These are phyloP conservation scores for Aspergillus sp. DNA, from an alignment of 2,329 filamentous ascomycete genomes.

Conservation along the genomic window DNA sequence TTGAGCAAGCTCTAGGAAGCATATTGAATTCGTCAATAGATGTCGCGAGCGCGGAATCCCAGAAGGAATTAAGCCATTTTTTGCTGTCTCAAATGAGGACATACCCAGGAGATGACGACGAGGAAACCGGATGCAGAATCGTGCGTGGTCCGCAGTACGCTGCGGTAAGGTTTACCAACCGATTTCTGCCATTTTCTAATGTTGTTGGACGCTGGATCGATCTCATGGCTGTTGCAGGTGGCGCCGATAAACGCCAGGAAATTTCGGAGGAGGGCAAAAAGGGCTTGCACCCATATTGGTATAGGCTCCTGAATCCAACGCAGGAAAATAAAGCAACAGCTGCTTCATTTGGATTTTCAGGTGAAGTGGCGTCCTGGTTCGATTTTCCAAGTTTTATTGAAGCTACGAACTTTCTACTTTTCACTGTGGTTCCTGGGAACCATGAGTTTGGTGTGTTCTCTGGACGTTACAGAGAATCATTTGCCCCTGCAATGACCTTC, in stretches of 20 bases:
- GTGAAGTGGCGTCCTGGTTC: constrained; percentile 45
- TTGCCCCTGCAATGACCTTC: constrained; percentile 70
- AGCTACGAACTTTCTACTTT: constrained; percentile 34
- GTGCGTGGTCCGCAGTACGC: constrained; percentile 78
- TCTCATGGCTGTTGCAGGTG: constrained; percentile 71
- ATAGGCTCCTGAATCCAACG: constrained; percentile 58
- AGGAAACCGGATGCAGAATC: constrained; percentile 42
- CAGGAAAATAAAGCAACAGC: constrained; percentile 43
- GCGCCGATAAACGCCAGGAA: constrained; percentile 69
- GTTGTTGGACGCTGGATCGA: constrained; percentile 83
- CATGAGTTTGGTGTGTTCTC: constrained; percentile 31
- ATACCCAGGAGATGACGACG: constrained; percentile 39
- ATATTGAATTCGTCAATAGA: constrained; percentile 62
- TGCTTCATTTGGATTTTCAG: constrained; percentile 51
- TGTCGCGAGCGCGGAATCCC: constrained; percentile 42
- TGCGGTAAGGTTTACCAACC: constrained; percentile 84
- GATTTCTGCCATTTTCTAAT: constrained; percentile 78
- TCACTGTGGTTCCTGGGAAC: constrained; percentile 32
- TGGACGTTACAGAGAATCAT: constrained; percentile 49
- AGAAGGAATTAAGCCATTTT: constrained; percentile 52
- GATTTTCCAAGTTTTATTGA: constrained; percentile 40
- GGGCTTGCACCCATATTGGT: constrained; percentile 79
- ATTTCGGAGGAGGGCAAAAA: constrained; percentile 86
- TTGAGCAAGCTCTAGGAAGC: constrained; percentile 83
- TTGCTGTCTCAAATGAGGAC: constrained; percentile 68